These are phyloP conservation scores for Solanum hybrid DNA, from an alignment of 305 asterid genomes.

Conservation along the genomic window DNA sequence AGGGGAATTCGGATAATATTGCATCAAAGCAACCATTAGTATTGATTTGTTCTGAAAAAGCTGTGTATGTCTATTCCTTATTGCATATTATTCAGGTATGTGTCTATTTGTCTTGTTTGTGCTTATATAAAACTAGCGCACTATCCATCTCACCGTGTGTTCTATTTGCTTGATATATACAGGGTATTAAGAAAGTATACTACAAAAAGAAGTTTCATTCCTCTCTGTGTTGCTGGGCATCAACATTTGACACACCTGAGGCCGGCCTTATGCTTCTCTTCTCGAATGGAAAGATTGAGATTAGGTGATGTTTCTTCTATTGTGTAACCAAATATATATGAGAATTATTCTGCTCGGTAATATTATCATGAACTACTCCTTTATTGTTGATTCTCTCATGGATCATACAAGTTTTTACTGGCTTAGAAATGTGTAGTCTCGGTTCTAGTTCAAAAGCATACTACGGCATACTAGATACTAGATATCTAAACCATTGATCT, in stretches of 20 bases:
- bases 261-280: constrained; percentile 65
- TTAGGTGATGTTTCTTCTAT: constrained; percentile 35
- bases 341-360: not conserved
- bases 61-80: constrained; percentile 65
- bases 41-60: constrained; percentile 76
- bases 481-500: not conserved
- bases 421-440: not conserved
- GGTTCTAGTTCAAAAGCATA: not conserved
- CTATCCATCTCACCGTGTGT: not conserved
- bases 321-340: not conserved
- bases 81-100: constrained; percentile 65
- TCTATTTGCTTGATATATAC: constrained; percentile 10
- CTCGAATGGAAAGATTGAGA: constrained; percentile 68
- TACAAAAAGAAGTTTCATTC: constrained; percentile 77
- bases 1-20: constrained; percentile 29
- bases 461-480: not conserved
- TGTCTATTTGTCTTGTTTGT: constrained; percentile 1
- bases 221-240: constrained; percentile 67
- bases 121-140: not conserved
- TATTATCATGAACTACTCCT: not conserved
- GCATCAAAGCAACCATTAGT: constrained; percentile 36
- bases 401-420: not conserved
- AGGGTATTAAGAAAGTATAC: constrained; percentile 80
- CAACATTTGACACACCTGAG: constrained; percentile 55
- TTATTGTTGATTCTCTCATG: not conserved